Evolutionary conservation across 192 early-diverging fungal genomes (phyloP).

Genomic region (Podila epicladia): DNA sequence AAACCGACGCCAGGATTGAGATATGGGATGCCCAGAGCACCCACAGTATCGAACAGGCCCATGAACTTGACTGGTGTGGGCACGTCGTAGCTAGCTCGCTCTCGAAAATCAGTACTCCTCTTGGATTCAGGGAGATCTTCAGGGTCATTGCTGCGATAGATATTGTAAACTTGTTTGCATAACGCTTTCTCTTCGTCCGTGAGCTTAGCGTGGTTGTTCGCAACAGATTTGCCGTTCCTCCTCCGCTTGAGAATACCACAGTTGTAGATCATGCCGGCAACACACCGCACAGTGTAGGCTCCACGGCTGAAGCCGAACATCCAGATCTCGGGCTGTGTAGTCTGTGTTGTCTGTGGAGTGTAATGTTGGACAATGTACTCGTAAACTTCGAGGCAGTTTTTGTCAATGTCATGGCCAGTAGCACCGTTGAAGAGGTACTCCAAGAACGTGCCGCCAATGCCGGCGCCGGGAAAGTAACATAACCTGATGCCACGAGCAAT

Average conservation of each 20-base stretch:
- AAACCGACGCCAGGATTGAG: conserved; percentile 11
- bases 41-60: conserved; percentile 1
- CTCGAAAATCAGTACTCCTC: background rate
- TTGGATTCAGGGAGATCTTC: background rate
- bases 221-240: background rate
- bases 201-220: background rate
- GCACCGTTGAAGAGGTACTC: conserved; percentile 11
- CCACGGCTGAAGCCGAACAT: conserved; percentile 41
- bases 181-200: background rate
- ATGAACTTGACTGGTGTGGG: conserved; percentile 21
- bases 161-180: conserved; percentile 9
- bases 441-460: conserved; percentile 10
- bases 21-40: conserved; percentile 10
- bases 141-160: conserved; percentile 6
- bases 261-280: conserved; percentile 36
- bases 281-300: conserved; percentile 20
- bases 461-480: conserved; percentile 14
- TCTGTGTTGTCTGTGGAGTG: background rate
- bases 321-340: conserved; percentile 43
- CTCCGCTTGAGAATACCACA: conserved; percentile 35
- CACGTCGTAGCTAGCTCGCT: conserved; percentile 8
- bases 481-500: background rate
- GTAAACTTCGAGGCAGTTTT: conserved; percentile 9
- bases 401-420: conserved; percentile 6
- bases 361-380: conserved; percentile 13